Base-by-base conservation (phyloP, 169 alveolate genomes). In the Blepharisma undulans region DNA sequence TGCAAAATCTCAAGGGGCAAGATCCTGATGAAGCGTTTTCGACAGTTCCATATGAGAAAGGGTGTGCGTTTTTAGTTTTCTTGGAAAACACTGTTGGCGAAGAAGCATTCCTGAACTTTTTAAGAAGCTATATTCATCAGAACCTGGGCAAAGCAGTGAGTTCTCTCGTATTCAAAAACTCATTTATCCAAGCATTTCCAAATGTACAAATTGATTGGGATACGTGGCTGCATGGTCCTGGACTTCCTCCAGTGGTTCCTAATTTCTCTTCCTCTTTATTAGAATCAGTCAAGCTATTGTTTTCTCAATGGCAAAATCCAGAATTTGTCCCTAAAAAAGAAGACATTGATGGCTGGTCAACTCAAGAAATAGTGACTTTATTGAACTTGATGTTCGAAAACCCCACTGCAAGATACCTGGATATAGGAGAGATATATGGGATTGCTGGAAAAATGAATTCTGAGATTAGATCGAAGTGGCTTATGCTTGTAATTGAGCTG, bases 11-110 rank as follows among this genome's bases (percentile, higher is more conserved):
- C 19, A 84, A 88, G 34, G 96, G 96, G 29, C 85, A 85, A 0
- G 96, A 97, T 88, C 99, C 99, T 19, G 99, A 97, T 87, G 98
- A 95, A 66, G 95, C 98, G 10, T 96, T 96, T 72, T 92, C 97
- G 25, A 32, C 93, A 14, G 91, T 97, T 32, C 98, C 99, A 14
- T 96, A 97, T 89, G 96, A 95, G 84, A 96, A 96, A 91, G 99
- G 99, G 12, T 90, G 72, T 33, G 6, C 76, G 25, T 92, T 93
- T 34, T 66, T 93, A 25, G 85, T 76, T 21, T 93, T 90, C 80
- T 88, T 97, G 33, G 97, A 95, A 89, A 61, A 48, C 33, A 80
- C 87, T 36, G 93, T 97, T 0, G 97, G 97, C n/a, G 96, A 95
- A 74, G 93, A 93, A 30, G 27, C 72, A 21, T 92, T 96, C 78